Evolutionary conservation across 2,329 filamentous ascomycete species (phyloP), one percentile per base, ranked within the genome.

Genomic region (Trichoderma citrinoviride): DNA sequence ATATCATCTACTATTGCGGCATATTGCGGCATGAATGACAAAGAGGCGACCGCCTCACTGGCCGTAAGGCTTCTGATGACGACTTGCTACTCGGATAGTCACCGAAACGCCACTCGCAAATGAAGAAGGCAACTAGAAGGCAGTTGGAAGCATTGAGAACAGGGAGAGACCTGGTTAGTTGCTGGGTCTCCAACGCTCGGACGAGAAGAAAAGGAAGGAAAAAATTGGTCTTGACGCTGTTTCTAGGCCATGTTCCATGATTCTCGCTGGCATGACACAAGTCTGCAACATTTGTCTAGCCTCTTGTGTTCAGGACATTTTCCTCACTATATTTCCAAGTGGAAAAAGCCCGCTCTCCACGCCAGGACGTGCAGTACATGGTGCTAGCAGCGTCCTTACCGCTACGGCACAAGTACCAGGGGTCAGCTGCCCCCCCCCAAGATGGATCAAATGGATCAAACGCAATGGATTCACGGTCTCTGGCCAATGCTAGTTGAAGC

Each of bases 391-490:
- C 56, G 19, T 41, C 25, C 52, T 55, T 55, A 55, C 52, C 33
- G 33, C 33, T 55, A 58, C 43, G 33, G 55, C 19, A 33, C 43
- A 23, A 37, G 41, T 23, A 46, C 56, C 56, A 60, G 56, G 33
- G 23, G 60, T 63, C 60, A 63, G 60, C 60, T 55, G 40, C 21
- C 37, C 49, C 49, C 43, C 60, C 29, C 25, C 52, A n/a, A 14
- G 27, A 23, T 46, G 40, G 56, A 44, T 27, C 56, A 49, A 10
- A 23, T 54, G 29, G 29, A 33, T 37, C 33, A 37, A 7, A 40
- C 10, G 10, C 33, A 37, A 37, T 37, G 10, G 33, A 12, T 37
- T 37, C 33, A 37, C 7, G 29, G 33, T 37, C 33, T 14, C 33
- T 14, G 12, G 33, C 33, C 33, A 37, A 37, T 37, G 33, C 33